Evolutionary conservation across 108 stramenopile species (phyloP).

Genomic region (Pseudonitzschia pungens): DNA sequence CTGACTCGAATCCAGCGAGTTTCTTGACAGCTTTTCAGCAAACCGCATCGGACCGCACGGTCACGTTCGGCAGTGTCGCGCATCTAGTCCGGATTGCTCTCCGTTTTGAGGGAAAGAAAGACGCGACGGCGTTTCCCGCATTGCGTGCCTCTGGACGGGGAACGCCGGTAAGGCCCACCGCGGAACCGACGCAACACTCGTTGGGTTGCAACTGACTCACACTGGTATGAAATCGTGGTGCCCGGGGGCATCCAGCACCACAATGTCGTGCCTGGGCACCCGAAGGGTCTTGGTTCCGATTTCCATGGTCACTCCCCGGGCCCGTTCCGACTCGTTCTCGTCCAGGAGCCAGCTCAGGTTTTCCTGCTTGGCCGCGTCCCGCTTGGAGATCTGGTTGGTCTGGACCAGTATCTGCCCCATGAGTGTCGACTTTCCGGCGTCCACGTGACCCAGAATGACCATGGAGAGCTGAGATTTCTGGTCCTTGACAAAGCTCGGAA

Average conservation of each 20-base stretch:
- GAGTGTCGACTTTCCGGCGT: constrained; percentile 93
- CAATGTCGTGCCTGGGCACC: constrained; percentile 85
- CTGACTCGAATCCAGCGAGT: too few species aligned
- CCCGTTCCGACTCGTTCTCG: constrained; percentile 97
- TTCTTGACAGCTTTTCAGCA: too few species aligned
- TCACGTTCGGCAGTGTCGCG: too few species aligned
- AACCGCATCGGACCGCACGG: too few species aligned
- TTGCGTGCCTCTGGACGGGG: too few species aligned
- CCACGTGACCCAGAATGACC: constrained; percentile 82
- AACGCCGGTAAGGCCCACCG: too few species aligned
- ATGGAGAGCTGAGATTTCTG: constrained; percentile 26
- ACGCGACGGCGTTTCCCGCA: too few species aligned
- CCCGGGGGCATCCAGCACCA: constrained; percentile 97
- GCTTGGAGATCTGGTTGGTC: constrained; percentile 53
- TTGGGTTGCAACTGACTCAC: background rate
- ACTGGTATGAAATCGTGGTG: constrained; percentile 93
- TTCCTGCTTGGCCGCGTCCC: constrained; percentile 49
- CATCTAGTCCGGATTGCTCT: too few species aligned
- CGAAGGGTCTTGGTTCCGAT: constrained; percentile 80
- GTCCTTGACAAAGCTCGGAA: constrained; percentile 3
- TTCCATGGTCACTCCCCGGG: constrained; percentile 99
- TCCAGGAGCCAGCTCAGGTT: constrained; percentile 96
- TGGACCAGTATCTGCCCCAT: constrained; percentile 82
- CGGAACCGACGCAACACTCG: too few species aligned
- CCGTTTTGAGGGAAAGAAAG: too few species aligned